Percentiles rank a stretch among this genome's conserved stretches.
These are phyloP conservation scores for Verticillium isaacii DNA, from an alignment of 2,329 filamentous ascomycete species.

Conservation along the genomic window DNA sequence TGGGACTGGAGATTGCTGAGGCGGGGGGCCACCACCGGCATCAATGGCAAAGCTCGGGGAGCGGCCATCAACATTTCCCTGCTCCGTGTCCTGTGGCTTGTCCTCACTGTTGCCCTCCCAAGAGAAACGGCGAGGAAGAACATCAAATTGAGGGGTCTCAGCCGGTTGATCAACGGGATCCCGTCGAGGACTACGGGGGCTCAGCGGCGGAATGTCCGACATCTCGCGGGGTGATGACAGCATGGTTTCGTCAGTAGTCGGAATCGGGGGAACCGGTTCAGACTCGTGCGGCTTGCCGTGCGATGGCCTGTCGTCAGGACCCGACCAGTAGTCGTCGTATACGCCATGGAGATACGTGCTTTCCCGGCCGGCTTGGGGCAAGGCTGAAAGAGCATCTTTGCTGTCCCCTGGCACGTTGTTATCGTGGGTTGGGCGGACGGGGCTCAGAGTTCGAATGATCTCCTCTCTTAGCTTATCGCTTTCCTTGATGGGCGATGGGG, in stretches of 20 bases:
- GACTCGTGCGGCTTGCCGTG: background rate
- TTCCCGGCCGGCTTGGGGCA: conserved; percentile 30
- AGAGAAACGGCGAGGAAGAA: conserved; percentile 28
- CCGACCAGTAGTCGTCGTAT: conserved; percentile 64
- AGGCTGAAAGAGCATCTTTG: conserved; percentile 2
- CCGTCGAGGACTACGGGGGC: conserved; percentile 8
- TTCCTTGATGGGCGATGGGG: conserved; percentile 56
- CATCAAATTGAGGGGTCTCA: background rate
- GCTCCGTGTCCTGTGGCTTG: background rate
- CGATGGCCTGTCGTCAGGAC: conserved; percentile 34
- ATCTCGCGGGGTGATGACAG: background rate
- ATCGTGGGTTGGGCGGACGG: conserved; percentile 27
- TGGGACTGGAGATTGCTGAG: background rate
- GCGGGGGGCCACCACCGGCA: background rate
- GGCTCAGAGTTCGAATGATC: conserved; percentile 65
- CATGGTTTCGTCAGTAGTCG: background rate
- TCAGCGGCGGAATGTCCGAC: conserved; percentile 8
- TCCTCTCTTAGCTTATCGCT: conserved; percentile 69
- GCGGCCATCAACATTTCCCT: background rate
- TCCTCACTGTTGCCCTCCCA: conserved; percentile 32
- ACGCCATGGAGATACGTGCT: conserved; percentile 62
- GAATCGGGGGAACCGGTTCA: background rate
- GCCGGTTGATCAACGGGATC: background rate
- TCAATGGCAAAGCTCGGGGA: background rate
- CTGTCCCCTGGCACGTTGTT: background rate